phyloP scores from a whole-genome alignment of 2,329 filamentous ascomycete genomes.

The Fusarium beomiforme region DNA sequence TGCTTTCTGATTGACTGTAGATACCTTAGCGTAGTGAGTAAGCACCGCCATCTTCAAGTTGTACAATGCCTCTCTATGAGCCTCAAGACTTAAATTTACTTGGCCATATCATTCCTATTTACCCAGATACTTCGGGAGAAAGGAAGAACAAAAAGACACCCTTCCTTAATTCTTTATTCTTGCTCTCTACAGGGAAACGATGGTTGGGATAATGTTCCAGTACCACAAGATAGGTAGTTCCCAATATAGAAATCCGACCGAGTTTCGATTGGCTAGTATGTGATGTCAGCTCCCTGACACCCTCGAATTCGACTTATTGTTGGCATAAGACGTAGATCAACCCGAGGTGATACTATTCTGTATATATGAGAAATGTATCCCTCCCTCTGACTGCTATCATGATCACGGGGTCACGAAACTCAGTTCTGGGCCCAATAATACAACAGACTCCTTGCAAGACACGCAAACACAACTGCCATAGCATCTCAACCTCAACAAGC shows the following conservation, averaged over 20 bases:
- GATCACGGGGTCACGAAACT: too few relatives aligned
- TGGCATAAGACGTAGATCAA: background rate
- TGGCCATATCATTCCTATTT: background rate
- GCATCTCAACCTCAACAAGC: background rate
- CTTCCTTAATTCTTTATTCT: background rate
- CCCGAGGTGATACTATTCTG: background rate
- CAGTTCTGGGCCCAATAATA: background rate
- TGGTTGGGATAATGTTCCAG: background rate
- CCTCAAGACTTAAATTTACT: background rate
- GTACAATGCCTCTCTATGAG: background rate
- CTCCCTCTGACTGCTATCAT: background rate
- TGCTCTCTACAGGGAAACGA: background rate
- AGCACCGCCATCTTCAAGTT: too few relatives aligned
- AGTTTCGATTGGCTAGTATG: constrained; percentile 18
- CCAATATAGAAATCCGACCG: constrained; percentile 17
- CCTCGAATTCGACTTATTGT: background rate
- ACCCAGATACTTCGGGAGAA: too few relatives aligned
- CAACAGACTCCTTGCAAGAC: background rate
- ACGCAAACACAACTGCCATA: background rate
- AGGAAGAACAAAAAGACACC: too few relatives aligned
- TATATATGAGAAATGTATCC: background rate
- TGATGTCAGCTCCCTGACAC: background rate
- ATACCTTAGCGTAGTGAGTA: too few relatives aligned
- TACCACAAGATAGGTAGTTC: background rate
- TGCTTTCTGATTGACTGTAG: too few relatives aligned